Base-by-base conservation (phyloP, 192 early-diverging fungal species). In the Coemansia sp. region DNA sequence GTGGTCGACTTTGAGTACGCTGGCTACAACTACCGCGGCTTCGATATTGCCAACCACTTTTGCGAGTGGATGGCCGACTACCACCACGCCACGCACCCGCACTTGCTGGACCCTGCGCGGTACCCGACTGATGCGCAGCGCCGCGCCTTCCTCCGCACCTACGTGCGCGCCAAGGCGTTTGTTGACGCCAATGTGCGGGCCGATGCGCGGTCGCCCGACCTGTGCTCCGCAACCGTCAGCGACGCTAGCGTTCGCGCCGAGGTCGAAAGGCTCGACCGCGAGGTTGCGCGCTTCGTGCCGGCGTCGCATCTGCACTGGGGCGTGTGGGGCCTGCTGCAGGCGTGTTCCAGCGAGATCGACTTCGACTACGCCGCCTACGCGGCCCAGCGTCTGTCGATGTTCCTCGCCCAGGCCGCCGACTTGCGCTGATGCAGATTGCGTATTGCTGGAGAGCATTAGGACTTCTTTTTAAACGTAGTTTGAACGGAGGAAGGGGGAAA, bases 31-130 rank as follows among this genome's bases (percentile, higher is more conserved):
- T 87, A 87, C 64, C 86, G 89, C 13, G 90, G 88, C 19, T 93
- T 87, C 51, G 93, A 94, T 39, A 88, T 94, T 58, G 91, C 85
- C 42, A 94, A 94, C 66, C 92, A 93, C 57, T 93, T 93, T 66
- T 91, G 91, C 72, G 93, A 94, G 54, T 94, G 92, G 92, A 88
- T 84, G 64, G 88, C 88, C 19, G 89, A 95, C 69, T 95, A 95
- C 70, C 90, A 93, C 67, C 84, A 13, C 64, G 63, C 40, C 10
- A 58, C 5, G 64, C 86, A 42, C 68, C 89, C 62, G 20, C 85
- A 86, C 17, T 19, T 77, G 2, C 54, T 90, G 7, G 69, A 87
- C 17, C 56, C 71, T 2, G 20, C 54, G 5, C 48, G 38, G 7
- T 93, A 88, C 61, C 93, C 93, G 7, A 87, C 78, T n/a, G 43